phyloP scores from a whole-genome alignment of 192 early-diverging fungal species.

The Gigaspora rosea region DNA sequence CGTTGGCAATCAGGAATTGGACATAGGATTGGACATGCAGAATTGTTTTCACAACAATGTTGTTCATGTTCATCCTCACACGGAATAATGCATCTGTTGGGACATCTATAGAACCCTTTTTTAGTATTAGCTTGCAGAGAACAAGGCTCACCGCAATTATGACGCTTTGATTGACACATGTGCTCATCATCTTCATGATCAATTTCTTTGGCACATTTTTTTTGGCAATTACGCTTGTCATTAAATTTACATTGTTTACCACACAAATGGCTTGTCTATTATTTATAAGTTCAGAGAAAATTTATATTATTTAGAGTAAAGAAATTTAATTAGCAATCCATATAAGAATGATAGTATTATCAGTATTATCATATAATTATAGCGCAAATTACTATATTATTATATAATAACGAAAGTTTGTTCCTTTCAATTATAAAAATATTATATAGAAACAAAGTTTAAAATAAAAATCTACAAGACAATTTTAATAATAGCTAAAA shows the following conservation, averaged over 20 bases:
- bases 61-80: slow-evolving; percentile 6
- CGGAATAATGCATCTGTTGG: slow-evolving; percentile 25
- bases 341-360: too few relatives aligned
- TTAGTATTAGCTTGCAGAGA: slow-evolving; percentile 9
- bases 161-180: slow-evolving; percentile 25
- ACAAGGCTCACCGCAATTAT: slow-evolving; percentile 34
- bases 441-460: too few relatives aligned
- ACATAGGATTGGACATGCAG: slow-evolving; percentile 26
- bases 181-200: slow-evolving; percentile 25
- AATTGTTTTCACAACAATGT: slow-evolving; percentile 22
- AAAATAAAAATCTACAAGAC: too few relatives aligned
- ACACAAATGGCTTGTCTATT: slow-evolving; percentile 15
- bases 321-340: too few relatives aligned
- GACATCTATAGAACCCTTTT: slow-evolving; percentile 13
- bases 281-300: too few relatives aligned
- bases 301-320: too few relatives aligned
- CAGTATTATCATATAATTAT: too few relatives aligned
- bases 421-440: too few relatives aligned
- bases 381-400: too few relatives aligned
- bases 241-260: neutral
- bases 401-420: too few relatives aligned
- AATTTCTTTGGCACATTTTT: slow-evolving; percentile 26
- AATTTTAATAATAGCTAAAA: too few relatives aligned
- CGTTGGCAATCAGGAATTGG: neutral
- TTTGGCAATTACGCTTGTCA: slow-evolving; percentile 23